Conservation (phyloP, 768 basidiomycete species). For the Boletus pseudo-olivaceus region DNA sequence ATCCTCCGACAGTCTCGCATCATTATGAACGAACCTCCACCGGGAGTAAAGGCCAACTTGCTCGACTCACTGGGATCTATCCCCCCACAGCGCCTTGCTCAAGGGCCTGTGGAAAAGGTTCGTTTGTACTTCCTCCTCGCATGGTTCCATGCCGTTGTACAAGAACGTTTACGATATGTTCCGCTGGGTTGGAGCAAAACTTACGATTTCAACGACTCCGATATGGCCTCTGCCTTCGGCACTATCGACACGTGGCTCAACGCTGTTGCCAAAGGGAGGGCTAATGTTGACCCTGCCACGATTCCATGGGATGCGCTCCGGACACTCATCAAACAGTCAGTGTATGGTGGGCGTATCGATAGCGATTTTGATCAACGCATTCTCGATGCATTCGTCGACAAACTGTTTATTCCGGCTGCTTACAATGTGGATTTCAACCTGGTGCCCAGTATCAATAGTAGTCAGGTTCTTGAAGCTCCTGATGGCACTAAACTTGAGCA, state of each 20-base stretch:
- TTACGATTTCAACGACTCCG: conserved; percentile 99
- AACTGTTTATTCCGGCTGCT: conserved; percentile 79
- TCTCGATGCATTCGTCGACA: conserved; percentile 90
- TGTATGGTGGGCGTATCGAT: conserved; percentile 93
- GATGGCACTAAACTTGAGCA: conserved; percentile 93
- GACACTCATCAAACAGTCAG: conserved; percentile 89
- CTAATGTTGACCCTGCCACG: conserved; percentile 86
- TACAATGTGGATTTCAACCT: conserved; percentile 94
- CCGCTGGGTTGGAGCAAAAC: conserved; percentile 96
- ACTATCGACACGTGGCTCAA: conserved; percentile 92
- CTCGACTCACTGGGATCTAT: conserved; percentile 84
- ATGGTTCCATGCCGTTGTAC: conserved; percentile 98
- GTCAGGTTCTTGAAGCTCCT: conserved; percentile 63
- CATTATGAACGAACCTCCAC: conserved; percentile 98
- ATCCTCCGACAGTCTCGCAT: conserved; percentile 94
- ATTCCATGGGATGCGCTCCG: conserved; percentile 98
- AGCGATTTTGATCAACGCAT: conserved; percentile 94
- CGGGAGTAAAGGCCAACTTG: conserved; percentile 94
- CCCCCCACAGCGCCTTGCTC: conserved; percentile 61
- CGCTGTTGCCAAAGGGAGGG: conserved; percentile 74
- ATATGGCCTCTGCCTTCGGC: conserved; percentile 87
- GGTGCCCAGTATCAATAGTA: conserved; percentile 60
- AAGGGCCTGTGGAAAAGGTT: conserved; percentile 90
- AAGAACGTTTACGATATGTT: conserved; percentile 93
- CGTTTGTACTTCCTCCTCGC: conserved; percentile 94